Evolutionary conservation across 2,329 filamentous ascomycete species (phyloP).

Genomic region (Parastagonospora nodorum): DNA sequence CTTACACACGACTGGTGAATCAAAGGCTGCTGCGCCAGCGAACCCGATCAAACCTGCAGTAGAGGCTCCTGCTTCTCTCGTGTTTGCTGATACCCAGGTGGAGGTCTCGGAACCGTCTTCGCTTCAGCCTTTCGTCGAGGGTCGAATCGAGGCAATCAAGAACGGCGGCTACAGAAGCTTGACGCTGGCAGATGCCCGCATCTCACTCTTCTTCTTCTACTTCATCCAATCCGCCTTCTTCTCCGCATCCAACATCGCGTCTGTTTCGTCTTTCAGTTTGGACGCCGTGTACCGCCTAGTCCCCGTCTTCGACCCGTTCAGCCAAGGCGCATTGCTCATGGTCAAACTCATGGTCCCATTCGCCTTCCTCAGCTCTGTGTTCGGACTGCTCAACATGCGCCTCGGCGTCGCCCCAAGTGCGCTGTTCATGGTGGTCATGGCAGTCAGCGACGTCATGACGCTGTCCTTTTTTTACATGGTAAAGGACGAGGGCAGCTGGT

Average conservation of each 20-base stretch:
- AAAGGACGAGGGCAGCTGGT: conserved; percentile 92
- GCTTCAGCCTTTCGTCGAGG: background rate
- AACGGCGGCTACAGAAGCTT: conserved; percentile 66
- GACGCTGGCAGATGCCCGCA: conserved; percentile 80
- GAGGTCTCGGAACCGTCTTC: too few species aligned
- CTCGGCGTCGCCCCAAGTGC: conserved; percentile 85
- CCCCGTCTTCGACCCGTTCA: conserved; percentile 92
- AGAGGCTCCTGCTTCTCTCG: conserved; percentile 31
- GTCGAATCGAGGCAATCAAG: conserved; percentile 36
- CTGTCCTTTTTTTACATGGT: conserved; percentile 98
- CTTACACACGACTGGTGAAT: conserved; percentile 38
- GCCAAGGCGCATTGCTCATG: conserved; percentile 82
- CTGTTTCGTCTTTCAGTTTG: conserved; percentile 88
- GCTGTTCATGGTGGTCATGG: conserved; percentile 90
- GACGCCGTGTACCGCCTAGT: conserved; percentile 87
- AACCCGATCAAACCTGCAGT: conserved; percentile 48
- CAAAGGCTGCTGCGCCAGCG: conserved; percentile 13
- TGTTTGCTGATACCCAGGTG: too few species aligned
- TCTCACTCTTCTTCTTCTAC: conserved; percentile 93
- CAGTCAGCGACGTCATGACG: conserved; percentile 84
- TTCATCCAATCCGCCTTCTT: conserved; percentile 96
- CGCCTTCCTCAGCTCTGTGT: conserved; percentile 85
- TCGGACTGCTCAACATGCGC: conserved; percentile 88
- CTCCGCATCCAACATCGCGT: conserved; percentile 94
- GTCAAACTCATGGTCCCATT: conserved; percentile 94